Evolutionary conservation across 345 rosid species (phyloP).

Genomic region (Brassica nigra): DNA sequence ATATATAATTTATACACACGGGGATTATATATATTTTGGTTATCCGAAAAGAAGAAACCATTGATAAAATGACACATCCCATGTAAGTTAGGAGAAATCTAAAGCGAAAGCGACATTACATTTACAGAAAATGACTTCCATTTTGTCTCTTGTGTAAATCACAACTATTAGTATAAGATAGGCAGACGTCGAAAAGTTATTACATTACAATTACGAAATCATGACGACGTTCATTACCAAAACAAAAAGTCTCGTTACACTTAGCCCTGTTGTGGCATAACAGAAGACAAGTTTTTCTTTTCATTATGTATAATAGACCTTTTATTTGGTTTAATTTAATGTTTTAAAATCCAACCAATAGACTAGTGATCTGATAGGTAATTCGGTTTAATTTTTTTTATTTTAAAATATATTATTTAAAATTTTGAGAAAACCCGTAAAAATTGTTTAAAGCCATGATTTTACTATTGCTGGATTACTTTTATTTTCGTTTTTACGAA

Average conservation of each 20-base stretch:
- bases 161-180: background rate
- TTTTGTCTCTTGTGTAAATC: background rate
- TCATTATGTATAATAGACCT: background rate
- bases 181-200: background rate
- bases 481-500: no score
- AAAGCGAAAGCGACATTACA: background rate
- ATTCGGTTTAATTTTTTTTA: no score
- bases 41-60: background rate
- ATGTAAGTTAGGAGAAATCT: background rate
- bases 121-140: background rate
- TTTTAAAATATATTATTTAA: no score
- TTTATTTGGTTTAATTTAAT: background rate
- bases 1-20: background rate
- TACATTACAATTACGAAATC: background rate
- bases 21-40: background rate
- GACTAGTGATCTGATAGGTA: background rate
- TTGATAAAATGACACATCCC: background rate
- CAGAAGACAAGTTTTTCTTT: background rate
- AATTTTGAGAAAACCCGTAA: no score
- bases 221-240: background rate
- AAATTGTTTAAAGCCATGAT: no score
- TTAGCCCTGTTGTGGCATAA: background rate
- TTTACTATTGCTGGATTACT: background rate
- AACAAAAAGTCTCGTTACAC: background rate
- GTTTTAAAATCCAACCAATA: background rate